Evolutionary conservation across 2,329 filamentous ascomycete genomes (phyloP), one percentile per base, ranked within the genome.

Genomic region (Lasiodiplodia gonubiensis): DNA sequence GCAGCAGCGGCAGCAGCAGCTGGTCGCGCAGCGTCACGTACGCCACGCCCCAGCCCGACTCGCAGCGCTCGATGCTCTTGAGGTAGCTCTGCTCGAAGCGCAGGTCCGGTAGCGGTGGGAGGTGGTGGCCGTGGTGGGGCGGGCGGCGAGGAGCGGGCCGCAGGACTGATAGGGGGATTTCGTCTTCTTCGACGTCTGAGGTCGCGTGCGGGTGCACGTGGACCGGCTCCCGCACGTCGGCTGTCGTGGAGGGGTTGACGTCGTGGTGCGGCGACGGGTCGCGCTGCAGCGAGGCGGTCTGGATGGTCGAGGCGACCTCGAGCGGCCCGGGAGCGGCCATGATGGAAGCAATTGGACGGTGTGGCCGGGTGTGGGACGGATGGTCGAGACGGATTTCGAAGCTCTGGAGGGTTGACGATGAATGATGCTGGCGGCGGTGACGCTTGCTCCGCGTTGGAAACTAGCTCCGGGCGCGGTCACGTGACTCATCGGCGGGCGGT

Each of bases 21-120:
- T 97, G 95, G 80, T 99, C 95, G 74, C 92, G 86, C 42, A 92
- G 79, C 21, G 95, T 99, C 72, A 99, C 94, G 82, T 90, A 91
- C 8, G 87, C 85, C 37, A 99, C 87, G 77, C 88, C 88, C 82
- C 91, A 90, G 89, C 90, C 94, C 27, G 88, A 89, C 71, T 95
- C 88, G 42, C 93, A 93, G 67, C 88, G 85, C 71, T 90, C 87
- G 72, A 99, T 91, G 81, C 93, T 97, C 73, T 92, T 90, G 66
- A 99, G 86, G 79, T 99, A 99, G 84, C 94, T 97, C 86, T 99
- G 95, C 82, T 99, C 95, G 81, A 98, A 98, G 52, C 95, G 88
- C 71, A 99, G 83, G 81, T 99, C 95, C 4, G 89, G 89, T 55
- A 91, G 77, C 3, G 88, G 88, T 55, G 94, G 93, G 75, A 97